These are phyloP conservation scores for Geranomyces michiganensis DNA, from an alignment of 192 early-diverging fungal species.

Conservation along the genomic window DNA sequence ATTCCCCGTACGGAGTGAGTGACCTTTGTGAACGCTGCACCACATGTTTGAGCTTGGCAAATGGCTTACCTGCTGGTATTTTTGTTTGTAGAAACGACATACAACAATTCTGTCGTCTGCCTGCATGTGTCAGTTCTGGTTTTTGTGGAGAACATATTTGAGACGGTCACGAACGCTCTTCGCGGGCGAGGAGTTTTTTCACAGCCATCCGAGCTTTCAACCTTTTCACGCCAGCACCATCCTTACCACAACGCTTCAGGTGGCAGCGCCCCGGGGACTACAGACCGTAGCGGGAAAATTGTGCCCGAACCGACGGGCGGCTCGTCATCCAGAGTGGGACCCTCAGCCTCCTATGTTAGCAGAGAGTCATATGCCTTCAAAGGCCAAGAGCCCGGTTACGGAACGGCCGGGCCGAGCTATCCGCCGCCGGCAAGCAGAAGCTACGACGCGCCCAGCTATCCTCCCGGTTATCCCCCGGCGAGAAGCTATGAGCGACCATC, in stretches of 20 bases:
- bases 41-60: neutral
- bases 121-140: constrained; percentile 21
- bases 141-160: constrained; percentile 35
- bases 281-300: too few relatives aligned
- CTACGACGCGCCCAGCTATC: too few relatives aligned
- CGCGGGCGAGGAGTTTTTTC: constrained; percentile 21
- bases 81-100: neutral
- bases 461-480: too few relatives aligned
- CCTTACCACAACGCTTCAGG: too few relatives aligned
- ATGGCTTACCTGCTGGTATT: neutral
- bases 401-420: too few relatives aligned
- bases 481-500: too few relatives aligned
- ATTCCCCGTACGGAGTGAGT: constrained; percentile 29
- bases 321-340: neutral
- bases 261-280: too few relatives aligned
- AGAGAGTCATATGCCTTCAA: constrained; percentile 3
- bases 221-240: too few relatives aligned
- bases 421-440: too few relatives aligned
- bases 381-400: too few relatives aligned
- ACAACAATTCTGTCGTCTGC: constrained; percentile 23
- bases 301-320: neutral
- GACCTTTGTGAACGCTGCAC: neutral
- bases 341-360: neutral
- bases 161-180: constrained; percentile 22
- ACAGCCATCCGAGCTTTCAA: neutral